Evolutionary conservation across 768 basidiomycete genomes (phyloP).

Genomic region (Pisolithus orientalis): DNA sequence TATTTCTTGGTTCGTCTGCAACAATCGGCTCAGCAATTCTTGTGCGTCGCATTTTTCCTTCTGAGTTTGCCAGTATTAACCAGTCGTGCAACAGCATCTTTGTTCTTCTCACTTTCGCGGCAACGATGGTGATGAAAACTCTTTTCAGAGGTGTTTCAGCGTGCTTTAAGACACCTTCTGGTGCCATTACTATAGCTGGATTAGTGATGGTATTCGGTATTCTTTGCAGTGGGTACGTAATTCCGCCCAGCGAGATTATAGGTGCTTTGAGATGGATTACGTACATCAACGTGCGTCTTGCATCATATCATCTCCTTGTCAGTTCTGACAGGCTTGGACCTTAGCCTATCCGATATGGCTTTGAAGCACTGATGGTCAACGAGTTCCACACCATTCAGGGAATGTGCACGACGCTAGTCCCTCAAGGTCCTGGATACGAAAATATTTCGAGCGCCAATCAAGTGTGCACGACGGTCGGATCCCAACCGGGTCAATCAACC

Average conservation of each 20-base stretch:
- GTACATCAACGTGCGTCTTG: slow-evolving; percentile 22
- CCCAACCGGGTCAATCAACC: slow-evolving; percentile 31
- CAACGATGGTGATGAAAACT: slow-evolving; percentile 61
- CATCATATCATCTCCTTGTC: slow-evolving; percentile 31
- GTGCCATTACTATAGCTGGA: slow-evolving; percentile 34
- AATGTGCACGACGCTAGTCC: slow-evolving; percentile 27
- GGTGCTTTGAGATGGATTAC: slow-evolving; percentile 14
- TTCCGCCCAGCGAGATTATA: slow-evolving; percentile 12
- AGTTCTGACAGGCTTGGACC: slow-evolving; percentile 22
- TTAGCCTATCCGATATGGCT: slow-evolving; percentile 28
- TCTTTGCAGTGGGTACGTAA: slow-evolving; percentile 39
- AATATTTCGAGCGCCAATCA: slow-evolving; percentile 29
- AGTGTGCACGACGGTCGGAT: slow-evolving; percentile 38
- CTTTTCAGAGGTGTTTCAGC: slow-evolving; percentile 68
- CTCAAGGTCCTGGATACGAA: slow-evolving; percentile 30
- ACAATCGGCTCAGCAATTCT: slow-evolving; percentile 11
- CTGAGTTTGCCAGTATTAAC: slow-evolving; percentile 26
- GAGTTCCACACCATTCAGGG: slow-evolving; percentile 40
- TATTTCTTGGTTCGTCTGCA: slow-evolving; percentile 19
- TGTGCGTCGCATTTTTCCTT: slow-evolving; percentile 6
- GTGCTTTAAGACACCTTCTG: slow-evolving; percentile 43
- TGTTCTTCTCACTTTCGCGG: slow-evolving; percentile 45
- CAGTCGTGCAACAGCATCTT: slow-evolving; percentile 46
- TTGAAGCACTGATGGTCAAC: slow-evolving; percentile 35
- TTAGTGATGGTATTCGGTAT: slow-evolving; percentile 32